Conservation (phyloP, 2,329 filamentous ascomycete genomes). For the Lachnellula hyalina region DNA sequence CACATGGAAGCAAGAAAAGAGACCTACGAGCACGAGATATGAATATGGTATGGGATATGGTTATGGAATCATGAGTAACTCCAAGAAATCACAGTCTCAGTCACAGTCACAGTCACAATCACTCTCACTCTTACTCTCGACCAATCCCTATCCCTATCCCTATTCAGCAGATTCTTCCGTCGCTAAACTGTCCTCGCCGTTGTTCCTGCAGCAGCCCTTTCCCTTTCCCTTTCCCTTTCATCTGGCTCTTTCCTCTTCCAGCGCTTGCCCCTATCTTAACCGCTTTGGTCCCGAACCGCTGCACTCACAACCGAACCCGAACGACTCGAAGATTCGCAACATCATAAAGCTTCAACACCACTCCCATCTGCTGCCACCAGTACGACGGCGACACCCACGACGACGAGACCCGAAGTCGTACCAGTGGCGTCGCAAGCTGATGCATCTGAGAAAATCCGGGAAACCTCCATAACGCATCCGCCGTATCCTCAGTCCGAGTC, state of each 20-base stretch:
- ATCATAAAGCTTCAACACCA: not conserved
- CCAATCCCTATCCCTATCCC: no score
- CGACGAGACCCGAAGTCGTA: conserved; percentile 18
- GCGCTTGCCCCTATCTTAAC: not conserved
- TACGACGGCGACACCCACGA: conserved; percentile 7
- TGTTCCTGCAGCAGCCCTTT: not conserved
- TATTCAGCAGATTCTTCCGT: not conserved
- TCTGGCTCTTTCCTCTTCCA: not conserved
- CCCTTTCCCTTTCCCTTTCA: not conserved
- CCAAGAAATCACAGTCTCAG: not conserved
- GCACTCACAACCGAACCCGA: not conserved
- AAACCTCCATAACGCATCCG: conserved; percentile 16
- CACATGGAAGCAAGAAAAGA: not conserved
- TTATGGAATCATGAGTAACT: not conserved
- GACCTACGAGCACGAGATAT: no score
- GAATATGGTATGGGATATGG: no score
- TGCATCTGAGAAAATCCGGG: conserved; percentile 14
- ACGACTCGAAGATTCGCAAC: not conserved
- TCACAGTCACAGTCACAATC: not conserved
- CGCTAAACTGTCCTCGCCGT: not conserved
- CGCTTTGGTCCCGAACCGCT: not conserved
- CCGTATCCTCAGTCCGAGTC: not conserved
- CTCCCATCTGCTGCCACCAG: not conserved
- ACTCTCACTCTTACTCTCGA: not conserved
- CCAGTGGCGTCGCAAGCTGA: conserved; percentile 28